phyloP scores from a whole-genome alignment of 192 early-diverging fungal species.

The Coemansia sp. region DNA sequence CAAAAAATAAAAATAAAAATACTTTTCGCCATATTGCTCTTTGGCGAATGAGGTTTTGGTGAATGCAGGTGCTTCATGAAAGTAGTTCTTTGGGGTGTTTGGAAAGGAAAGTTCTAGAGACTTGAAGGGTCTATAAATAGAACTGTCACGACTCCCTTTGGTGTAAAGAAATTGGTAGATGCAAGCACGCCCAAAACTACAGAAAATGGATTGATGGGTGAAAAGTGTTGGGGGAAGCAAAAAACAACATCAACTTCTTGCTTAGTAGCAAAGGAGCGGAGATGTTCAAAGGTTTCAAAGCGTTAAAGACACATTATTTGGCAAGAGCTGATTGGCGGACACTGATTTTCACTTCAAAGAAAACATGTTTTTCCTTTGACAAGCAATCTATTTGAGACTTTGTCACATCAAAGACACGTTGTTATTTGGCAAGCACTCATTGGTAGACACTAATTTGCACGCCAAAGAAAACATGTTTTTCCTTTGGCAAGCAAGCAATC shows the following conservation, averaged over 20 bases:
- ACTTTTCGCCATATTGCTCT: background rate
- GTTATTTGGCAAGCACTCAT: no score
- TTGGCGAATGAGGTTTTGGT: background rate
- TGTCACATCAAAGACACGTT: no score
- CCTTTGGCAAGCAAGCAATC: no score
- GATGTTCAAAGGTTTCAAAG: background rate
- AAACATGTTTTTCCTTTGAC: background rate
- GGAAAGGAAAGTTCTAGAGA: background rate
- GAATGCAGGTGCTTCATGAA: background rate
- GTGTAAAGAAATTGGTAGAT: background rate
- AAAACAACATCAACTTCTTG: background rate
- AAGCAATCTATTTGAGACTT: no score
- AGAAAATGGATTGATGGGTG: background rate
- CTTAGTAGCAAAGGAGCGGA: background rate
- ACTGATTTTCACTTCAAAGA: background rate
- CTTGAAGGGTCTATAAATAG: background rate
- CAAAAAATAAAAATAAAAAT: no score
- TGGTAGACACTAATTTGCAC: background rate
- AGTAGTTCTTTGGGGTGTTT: background rate
- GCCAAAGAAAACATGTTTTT: background rate
- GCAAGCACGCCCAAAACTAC: background rate
- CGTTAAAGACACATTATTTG: background rate
- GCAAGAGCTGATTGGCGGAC: background rate
- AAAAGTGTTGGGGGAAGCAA: background rate
- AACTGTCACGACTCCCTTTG: background rate